Conservation (phyloP, 345 rosid genomes). For the Chamaenerion angustifolium region DNA sequence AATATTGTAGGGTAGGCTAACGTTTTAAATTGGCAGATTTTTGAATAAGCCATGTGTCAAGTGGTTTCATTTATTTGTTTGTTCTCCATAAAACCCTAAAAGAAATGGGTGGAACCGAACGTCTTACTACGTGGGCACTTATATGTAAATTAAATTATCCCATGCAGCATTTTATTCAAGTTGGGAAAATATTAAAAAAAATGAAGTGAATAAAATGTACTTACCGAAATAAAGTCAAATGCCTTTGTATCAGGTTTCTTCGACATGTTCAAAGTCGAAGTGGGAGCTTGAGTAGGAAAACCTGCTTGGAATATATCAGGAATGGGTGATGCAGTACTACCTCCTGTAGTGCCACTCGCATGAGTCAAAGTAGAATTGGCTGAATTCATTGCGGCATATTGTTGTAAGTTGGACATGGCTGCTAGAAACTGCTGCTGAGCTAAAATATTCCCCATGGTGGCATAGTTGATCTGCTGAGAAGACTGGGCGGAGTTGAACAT, state of each 20-base stretch:
- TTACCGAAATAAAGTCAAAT: slow-evolving; percentile 91
- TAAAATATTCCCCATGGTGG: slow-evolving; percentile 56
- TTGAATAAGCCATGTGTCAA: too few species aligned
- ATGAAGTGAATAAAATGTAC: slow-evolving; percentile 13
- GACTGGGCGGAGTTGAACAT: slow-evolving; percentile 49
- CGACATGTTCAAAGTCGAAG: slow-evolving; percentile 36
- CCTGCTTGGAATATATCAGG: slow-evolving; percentile 83
- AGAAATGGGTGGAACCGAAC: too few species aligned
- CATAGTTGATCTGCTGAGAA: slow-evolving; percentile 58
- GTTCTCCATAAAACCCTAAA: too few species aligned
- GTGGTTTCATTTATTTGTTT: too few species aligned
- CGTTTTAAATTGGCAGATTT: too few species aligned
- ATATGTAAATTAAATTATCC: too few species aligned
- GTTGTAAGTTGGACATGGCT: slow-evolving; percentile 60
- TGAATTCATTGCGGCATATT: slow-evolving; percentile 41
- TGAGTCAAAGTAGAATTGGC: slow-evolving; percentile 30
- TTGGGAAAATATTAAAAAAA: background rate
- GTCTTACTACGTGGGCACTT: too few species aligned
- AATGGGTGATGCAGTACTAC: slow-evolving; percentile 36
- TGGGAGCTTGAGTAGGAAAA: slow-evolving; percentile 44
- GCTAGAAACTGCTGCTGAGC: slow-evolving; percentile 83
- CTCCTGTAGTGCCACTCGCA: slow-evolving; percentile 18
- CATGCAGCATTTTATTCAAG: too few species aligned
- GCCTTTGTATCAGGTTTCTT: slow-evolving; percentile 85
- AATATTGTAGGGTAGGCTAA: too few species aligned